A percentile compares a stretch with the other conserved stretches of the same genome.
Conservation (phyloP, 192 early-diverging fungal genomes). For the Radiomyces spectabilis region DNA sequence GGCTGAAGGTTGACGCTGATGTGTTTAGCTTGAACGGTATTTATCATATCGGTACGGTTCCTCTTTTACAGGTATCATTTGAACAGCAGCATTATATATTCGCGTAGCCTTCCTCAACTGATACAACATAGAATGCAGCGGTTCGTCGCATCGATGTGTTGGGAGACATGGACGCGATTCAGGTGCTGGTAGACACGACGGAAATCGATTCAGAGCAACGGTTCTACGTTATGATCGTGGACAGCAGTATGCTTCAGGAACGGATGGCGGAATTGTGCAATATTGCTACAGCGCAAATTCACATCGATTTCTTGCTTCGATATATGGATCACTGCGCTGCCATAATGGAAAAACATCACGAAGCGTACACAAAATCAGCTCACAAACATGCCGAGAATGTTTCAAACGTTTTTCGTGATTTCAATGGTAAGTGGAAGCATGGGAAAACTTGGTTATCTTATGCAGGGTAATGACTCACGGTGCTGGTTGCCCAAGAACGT, state of each 20-base stretch:
- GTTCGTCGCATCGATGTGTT: neutral
- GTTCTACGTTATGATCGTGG: neutral
- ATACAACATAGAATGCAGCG: neutral
- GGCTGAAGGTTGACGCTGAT: neutral
- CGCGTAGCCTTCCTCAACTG: neutral
- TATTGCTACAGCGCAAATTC: slow-evolving; percentile 1
- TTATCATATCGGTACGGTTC: neutral
- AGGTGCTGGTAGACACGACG: neutral
- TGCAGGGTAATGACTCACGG: too few relatives aligned
- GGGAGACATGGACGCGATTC: neutral
- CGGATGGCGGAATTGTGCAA: neutral
- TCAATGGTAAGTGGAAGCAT: neutral
- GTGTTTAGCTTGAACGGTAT: neutral
- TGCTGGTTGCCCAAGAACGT: neutral
- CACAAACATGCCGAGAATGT: slow-evolving; percentile 1
- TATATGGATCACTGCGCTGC: slow-evolving; percentile 8
- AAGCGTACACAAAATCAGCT: neutral
- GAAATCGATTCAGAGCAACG: neutral
- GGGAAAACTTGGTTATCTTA: neutral
- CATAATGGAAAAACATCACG: slow-evolving; percentile 4
- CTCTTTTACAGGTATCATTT: neutral
- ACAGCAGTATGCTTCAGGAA: slow-evolving; percentile 1
- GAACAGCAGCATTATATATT: neutral
- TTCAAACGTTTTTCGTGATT: slow-evolving; percentile 1
- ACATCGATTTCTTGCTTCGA: slow-evolving; percentile 6